phyloP scores from a whole-genome alignment of 225 moss, liverwort and hornwort species.

The Asterella californica region DNA sequence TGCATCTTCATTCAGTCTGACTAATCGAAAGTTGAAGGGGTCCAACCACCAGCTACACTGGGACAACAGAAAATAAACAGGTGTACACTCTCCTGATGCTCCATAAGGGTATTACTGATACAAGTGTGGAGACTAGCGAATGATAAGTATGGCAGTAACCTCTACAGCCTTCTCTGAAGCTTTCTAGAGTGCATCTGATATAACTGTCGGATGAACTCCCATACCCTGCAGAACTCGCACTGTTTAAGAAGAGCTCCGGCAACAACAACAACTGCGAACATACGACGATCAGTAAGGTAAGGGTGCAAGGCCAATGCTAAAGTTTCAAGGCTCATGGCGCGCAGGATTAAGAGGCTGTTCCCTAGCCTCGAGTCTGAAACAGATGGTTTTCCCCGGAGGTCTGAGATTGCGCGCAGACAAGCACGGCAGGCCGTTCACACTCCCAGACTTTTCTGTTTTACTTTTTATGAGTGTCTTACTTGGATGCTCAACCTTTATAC shows the following conservation, averaged over 20 bases:
- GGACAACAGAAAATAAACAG: not conserved
- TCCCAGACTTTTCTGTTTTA: too few species aligned
- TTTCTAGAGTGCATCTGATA: conserved; percentile 87
- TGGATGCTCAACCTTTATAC: too few species aligned
- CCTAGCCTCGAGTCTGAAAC: not conserved
- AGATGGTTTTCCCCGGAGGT: too few species aligned
- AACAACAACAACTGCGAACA: conserved; percentile 85
- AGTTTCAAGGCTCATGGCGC: too few species aligned
- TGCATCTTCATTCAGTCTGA: not conserved
- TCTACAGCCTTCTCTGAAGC: conserved; percentile 84
- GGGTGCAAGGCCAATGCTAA: not conserved
- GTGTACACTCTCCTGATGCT: not conserved
- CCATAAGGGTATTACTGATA: not conserved
- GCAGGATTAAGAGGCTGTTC: too few species aligned
- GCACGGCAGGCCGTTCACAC: too few species aligned
- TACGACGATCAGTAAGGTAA: conserved; percentile 89
- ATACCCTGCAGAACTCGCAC: conserved; percentile 72
- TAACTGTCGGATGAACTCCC: conserved; percentile 86
- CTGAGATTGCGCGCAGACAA: too few species aligned
- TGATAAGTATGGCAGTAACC: conserved; percentile 38
- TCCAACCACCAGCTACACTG: not conserved
- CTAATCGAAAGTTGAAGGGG: not conserved
- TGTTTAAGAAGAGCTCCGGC: conserved; percentile 90
- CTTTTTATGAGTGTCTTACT: too few species aligned
- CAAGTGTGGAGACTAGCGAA: not conserved